These are phyloP conservation scores for Saccharomyces pastorianus DNA, from an alignment of 1,139 yeast species.

Conservation along the genomic window DNA sequence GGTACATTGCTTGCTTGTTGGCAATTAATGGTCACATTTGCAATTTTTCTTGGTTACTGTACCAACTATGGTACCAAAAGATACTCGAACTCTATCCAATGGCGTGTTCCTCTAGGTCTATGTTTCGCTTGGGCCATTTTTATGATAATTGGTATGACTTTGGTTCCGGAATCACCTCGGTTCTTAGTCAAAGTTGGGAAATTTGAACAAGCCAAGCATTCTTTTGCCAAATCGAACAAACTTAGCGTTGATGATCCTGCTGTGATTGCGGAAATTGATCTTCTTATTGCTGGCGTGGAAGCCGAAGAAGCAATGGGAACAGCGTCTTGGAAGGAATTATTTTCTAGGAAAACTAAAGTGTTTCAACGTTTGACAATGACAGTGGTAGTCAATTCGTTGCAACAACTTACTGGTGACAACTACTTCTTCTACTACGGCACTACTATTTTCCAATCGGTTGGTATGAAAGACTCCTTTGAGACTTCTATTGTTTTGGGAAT, in stretches of 20 bases:
- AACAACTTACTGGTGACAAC: slow-evolving; percentile 67
- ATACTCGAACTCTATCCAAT: not conserved
- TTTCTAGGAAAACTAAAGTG: slow-evolving; percentile 48
- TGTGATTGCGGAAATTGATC: slow-evolving; percentile 48
- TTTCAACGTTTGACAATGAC: slow-evolving; percentile 58
- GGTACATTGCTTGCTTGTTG: slow-evolving; percentile 57
- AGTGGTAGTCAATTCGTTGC: slow-evolving; percentile 54
- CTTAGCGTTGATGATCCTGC: slow-evolving; percentile 47
- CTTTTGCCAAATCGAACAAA: slow-evolving; percentile 46
- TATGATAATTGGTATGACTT: slow-evolving; percentile 45
- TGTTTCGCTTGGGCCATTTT: slow-evolving; percentile 38
- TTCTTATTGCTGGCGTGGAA: slow-evolving; percentile 54
- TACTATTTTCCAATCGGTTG: slow-evolving; percentile 59
- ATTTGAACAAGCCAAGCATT: slow-evolving; percentile 35
- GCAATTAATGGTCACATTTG: slow-evolving; percentile 56
- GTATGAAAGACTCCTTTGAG: slow-evolving; percentile 56
- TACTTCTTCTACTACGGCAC: slow-evolving; percentile 69
- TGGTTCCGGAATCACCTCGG: slow-evolving; percentile 76
- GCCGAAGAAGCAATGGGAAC: slow-evolving; percentile 53
- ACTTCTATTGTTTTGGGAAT: slow-evolving; percentile 63
- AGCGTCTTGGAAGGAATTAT: slow-evolving; percentile 50
- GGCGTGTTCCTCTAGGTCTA: slow-evolving; percentile 32
- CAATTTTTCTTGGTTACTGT: slow-evolving; percentile 36
- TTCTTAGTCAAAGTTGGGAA: slow-evolving; percentile 47
- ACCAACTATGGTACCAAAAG: not conserved